These are phyloP conservation scores for Meyerozyma elateridarum DNA, from an alignment of 1,139 yeast species.

Conservation along the genomic window DNA sequence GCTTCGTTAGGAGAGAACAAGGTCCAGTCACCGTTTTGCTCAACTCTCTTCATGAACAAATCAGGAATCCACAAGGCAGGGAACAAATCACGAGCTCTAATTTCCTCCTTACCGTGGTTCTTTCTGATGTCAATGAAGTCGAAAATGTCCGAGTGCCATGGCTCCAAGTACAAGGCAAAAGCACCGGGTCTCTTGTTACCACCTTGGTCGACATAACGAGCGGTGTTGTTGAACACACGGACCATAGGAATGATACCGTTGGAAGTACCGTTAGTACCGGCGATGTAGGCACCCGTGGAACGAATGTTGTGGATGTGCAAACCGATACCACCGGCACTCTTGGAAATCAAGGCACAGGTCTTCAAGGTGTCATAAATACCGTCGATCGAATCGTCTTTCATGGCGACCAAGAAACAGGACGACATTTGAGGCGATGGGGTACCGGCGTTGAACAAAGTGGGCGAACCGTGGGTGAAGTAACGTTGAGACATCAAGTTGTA, in stretches of 20 bases:
- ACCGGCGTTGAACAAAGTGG: constrained; percentile 53
- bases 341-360: constrained; percentile 52
- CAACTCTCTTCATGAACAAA: constrained; percentile 53
- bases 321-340: constrained; percentile 58
- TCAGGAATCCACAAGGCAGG: constrained; percentile 60
- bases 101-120: constrained; percentile 56
- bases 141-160: constrained; percentile 58
- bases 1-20: constrained; percentile 51
- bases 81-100: constrained; percentile 52
- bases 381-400: constrained; percentile 56
- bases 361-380: constrained; percentile 54
- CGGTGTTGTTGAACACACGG: constrained; percentile 54
- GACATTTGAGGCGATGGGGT: constrained; percentile 45
- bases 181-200: constrained; percentile 64
- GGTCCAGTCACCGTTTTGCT: constrained; percentile 46
- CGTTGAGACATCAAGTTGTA: constrained; percentile 48
- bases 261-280: constrained; percentile 52
- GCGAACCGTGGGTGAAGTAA: constrained; percentile 52
- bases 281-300: constrained; percentile 45
- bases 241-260: constrained; percentile 58
- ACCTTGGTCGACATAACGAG: constrained; percentile 60
- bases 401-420: constrained; percentile 52
- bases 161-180: constrained; percentile 55
- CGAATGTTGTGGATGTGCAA: constrained; percentile 52
- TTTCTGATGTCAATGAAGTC: constrained; percentile 48